These are phyloP conservation scores for Solanum chaucha DNA, from an alignment of 257 asterid genomes.

Conservation along the genomic window DNA sequence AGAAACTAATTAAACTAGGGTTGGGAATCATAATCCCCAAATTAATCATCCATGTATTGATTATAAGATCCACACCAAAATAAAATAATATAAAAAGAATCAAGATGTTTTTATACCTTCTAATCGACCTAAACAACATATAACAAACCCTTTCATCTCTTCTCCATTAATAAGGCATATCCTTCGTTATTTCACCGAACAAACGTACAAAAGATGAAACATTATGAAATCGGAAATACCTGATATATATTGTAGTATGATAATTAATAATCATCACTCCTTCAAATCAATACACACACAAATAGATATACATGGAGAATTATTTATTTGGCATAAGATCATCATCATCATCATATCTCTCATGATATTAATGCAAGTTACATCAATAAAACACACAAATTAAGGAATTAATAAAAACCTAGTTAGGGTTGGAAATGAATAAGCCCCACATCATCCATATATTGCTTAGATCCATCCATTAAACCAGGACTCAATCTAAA, in stretches of 20 bases:
- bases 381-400: neutral
- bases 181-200: neutral
- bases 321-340: neutral
- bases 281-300: neutral
- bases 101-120: neutral
- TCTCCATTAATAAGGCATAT: neutral
- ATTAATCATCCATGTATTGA: too few relatives aligned
- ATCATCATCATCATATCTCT: neutral
- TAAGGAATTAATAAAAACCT: neutral
- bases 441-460: slow-evolving; percentile 9
- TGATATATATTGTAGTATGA: neutral
- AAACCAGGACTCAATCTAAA: slow-evolving; percentile 27
- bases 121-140: neutral
- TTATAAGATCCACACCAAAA: neutral
- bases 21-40: too few relatives aligned
- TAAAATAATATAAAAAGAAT: too few relatives aligned
- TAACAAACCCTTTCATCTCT: neutral
- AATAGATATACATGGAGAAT: neutral
- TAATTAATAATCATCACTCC: neutral
- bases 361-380: neutral
- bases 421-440: neutral
- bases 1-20: neutral
- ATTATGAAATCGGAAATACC: neutral
- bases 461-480: slow-evolving; percentile 10
- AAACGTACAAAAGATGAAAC: neutral